Evolutionary conservation across 768 basidiomycete species (phyloP), one percentile per base, ranked within the genome.

Genomic region (Mycena pura): DNA sequence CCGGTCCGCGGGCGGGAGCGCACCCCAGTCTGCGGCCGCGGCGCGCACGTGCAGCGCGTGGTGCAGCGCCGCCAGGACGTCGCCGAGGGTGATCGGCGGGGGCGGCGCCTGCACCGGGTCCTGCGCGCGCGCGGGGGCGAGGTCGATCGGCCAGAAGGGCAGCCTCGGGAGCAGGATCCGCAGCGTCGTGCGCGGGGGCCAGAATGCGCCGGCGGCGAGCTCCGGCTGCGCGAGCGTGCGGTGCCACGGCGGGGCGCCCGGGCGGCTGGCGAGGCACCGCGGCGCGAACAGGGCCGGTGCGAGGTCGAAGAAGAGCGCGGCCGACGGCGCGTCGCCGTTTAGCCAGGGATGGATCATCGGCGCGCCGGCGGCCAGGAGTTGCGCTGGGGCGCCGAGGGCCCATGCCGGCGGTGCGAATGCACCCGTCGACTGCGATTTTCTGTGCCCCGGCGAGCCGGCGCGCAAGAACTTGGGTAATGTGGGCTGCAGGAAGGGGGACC

Each of bases 71-170:
- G 34, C 24, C 36, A 61, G 62, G 22, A 63, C 55, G 29, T 57
- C 62, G 11, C 48, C 55, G 4, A 63, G 43, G 9, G 55, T 19
- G 31, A 63, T 58, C 7, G 62, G 62, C 9, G 51, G 60, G 13
- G 32, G 24, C 17, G 7, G 11, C 39, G 31, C 31, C 21, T 22
- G 11, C 5, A 13, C 3, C n/a, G n/a, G n/a, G n/a, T n/a, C n/a
- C n/a, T 19, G 6, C 5, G 22, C 31, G 29, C 15, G 13, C n/a
- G 56, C 15, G 19, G 46, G 48, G 47, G 76, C 68, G 39, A 82
- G 51, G 60, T 76, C 73, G 47, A 82, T 72, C 5, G 78, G 75
- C 81, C 81, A 82, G 9, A 72, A 58, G 0, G 75, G 74, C 40
- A 82, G 70, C 17, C 66, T 64, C 21, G 80, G 74, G 67, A 78